A percentile compares a stretch with the other conserved stretches of the same genome.
Evolutionary conservation across 2,329 filamentous ascomycete species (phyloP).

Genomic region (Ceratocystis destructans): DNA sequence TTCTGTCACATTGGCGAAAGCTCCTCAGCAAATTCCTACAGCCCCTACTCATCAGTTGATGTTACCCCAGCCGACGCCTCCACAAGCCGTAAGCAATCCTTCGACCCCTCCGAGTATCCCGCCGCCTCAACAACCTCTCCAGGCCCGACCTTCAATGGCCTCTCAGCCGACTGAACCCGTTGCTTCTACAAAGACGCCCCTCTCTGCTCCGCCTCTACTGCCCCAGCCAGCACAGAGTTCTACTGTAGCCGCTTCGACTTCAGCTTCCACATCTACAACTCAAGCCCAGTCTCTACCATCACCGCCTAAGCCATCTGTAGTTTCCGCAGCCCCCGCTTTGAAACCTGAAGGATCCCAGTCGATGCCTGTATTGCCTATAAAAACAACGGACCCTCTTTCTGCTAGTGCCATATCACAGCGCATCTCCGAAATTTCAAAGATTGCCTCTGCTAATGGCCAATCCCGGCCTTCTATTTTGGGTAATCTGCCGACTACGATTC

Average conservation of each 20-base stretch:
- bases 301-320: background rate
- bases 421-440: conserved; percentile 18
- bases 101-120: background rate
- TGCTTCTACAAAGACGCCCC: background rate
- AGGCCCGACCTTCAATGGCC: background rate
- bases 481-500: conserved; percentile 14
- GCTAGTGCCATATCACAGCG: conserved; percentile 16
- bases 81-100: background rate
- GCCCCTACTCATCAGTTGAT: conserved; percentile 8
- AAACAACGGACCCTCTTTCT: conserved; percentile 14
- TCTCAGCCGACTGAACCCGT: background rate
- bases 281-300: background rate
- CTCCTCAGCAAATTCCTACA: conserved; percentile 3
- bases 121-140: background rate
- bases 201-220: background rate
- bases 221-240: conserved; percentile 5
- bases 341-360: background rate
- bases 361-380: background rate
- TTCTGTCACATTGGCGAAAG: background rate
- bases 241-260: background rate
- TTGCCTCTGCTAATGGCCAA: conserved; percentile 21
- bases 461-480: conserved; percentile 20
- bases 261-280: background rate
- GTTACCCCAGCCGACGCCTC: conserved; percentile 12
- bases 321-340: background rate